Evolutionary conservation across 495 filamentous ascomycete genomes (phyloP), one percentile per base, ranked within the genome.

Genomic region (Acidiella bohemica): DNA sequence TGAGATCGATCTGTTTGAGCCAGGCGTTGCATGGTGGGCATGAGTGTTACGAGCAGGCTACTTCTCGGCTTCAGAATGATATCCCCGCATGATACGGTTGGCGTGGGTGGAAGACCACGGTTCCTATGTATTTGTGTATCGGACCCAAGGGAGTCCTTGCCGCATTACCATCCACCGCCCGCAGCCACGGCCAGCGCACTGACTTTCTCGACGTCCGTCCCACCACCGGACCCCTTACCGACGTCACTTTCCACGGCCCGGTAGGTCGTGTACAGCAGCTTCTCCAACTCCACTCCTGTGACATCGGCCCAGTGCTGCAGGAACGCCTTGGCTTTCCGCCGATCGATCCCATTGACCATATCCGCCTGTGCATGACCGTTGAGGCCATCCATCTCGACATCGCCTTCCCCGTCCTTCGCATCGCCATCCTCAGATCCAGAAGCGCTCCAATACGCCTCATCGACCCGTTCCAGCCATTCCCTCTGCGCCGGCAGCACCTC

Each of bases 171-270:
- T 8, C 90, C 90, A 32, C 90, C 88, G 36, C 87, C 90, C 30
- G 87, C 82, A 65, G 86, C 93, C 35, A 84, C 80, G 17, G 90
- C 92, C 53, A 97, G 66, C 53, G 92, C 85, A 32, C 84, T 78
- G 13, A 90, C 86, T 39, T 79, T 73, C 42, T 85, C 76, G n/a
- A 82, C 81, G 56, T 81, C 79, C 39, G 61, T 70, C 16, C 13
- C 28, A n/a, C 17, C 42, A 11, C 58, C 50, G 51, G 50, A 75
- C 67, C 31, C 73, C 67, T 90, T 92, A 29, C 88, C 88, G 9
- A 97, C 82, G 60, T 95, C 86, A 59, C 93, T 94, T 50, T 93
- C 80, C 2, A 97, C 88, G 60, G 80, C 75, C 33, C 90, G 75
- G 59, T 86, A 96, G 24, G 72, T 86, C 27, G 90, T 97, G 53